Base-by-base conservation (phyloP, 2,329 filamentous ascomycete genomes). In the Xylariaceae sp. region DNA sequence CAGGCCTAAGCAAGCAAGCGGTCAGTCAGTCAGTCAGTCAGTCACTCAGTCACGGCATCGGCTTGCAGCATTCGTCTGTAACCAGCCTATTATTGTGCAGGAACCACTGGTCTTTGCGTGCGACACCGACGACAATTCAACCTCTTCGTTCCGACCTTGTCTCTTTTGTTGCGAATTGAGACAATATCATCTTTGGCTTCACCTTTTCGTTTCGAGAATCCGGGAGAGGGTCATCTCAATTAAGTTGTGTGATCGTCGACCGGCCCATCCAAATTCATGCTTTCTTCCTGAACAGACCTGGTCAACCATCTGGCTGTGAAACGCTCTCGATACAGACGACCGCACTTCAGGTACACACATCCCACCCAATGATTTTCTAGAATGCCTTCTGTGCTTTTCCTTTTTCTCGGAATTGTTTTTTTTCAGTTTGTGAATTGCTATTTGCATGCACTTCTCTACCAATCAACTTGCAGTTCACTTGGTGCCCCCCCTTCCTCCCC, bases 301-400 rank as follows among this genome's bases (percentile, higher is more conserved):
- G 62, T 62, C 52, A 55, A 44, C 53, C 40, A 57, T 53, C 50
- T 50, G 52, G 44, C 55, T 62, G 57, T 70, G 68, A 69, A 70
- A 69, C 68, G 60, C 56, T 59, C 56, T 57, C 66, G 63, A 68
- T 61, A 67, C 67, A 60, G 51, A 21, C 55, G 53, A 54, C 48
- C 48, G 43, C 40, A 60, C 51, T 23, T 54, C 57, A 67, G 62
- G 66, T 68, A 66, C 43, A 59, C 67, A 66, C 43, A 59, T 53
- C 44, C 53, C 44, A 32, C 52, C 57, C 59, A 54, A 61, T 57
- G 3, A 21, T 52, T 47, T 59, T 48, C 48, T 44, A 40, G 9
- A 21, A 26, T 41, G 7, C 20, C 26, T 43, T 41, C 47, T 50
- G 16, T 21, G 20, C 9, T 42, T 51, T 52, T 51, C 54, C 52